Percentiles rank a stretch among this genome's conserved stretches.
Evolutionary conservation across 257 asterid genomes (phyloP).

Genomic region (Asclepias syriaca): DNA sequence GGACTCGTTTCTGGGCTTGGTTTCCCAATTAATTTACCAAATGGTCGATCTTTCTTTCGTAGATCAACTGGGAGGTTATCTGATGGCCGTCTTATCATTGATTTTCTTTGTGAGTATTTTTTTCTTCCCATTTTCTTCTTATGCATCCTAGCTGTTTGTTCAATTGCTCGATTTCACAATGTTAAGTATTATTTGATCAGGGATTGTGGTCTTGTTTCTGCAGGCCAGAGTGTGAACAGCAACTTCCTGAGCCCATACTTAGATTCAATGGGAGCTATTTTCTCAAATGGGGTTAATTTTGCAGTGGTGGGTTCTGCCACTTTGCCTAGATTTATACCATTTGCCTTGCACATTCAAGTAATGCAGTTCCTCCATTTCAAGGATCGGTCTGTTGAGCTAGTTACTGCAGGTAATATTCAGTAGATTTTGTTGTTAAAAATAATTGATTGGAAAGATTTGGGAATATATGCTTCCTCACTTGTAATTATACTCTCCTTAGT

Average conservation of each 20-base stretch:
- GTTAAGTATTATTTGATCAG: not conserved
- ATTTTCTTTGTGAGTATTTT: constrained; percentile 39
- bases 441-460: not conserved
- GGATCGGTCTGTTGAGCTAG: constrained; percentile 55
- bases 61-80: constrained; percentile 62
- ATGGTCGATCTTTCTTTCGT: constrained; percentile 64
- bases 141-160: not conserved
- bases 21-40: constrained; percentile 34
- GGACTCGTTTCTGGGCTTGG: constrained; percentile 80
- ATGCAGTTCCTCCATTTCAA: constrained; percentile 76
- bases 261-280: constrained; percentile 59
- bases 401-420: constrained; percentile 42
- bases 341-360: constrained; percentile 66
- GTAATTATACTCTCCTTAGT: not conserved
- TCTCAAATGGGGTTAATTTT: constrained; percentile 77
- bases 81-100: constrained; percentile 81
- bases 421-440: not conserved
- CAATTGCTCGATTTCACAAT: not conserved
- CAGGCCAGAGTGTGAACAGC: constrained; percentile 69
- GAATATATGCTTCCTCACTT: not conserved
- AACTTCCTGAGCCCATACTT: constrained; percentile 64
- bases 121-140: not conserved
- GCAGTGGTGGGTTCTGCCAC: constrained; percentile 74
- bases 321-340: constrained; percentile 57
- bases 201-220: constrained; percentile 19